These are phyloP conservation scores for Pythium biforme DNA, from an alignment of 352 stramenopile species.

Conservation along the genomic window DNA sequence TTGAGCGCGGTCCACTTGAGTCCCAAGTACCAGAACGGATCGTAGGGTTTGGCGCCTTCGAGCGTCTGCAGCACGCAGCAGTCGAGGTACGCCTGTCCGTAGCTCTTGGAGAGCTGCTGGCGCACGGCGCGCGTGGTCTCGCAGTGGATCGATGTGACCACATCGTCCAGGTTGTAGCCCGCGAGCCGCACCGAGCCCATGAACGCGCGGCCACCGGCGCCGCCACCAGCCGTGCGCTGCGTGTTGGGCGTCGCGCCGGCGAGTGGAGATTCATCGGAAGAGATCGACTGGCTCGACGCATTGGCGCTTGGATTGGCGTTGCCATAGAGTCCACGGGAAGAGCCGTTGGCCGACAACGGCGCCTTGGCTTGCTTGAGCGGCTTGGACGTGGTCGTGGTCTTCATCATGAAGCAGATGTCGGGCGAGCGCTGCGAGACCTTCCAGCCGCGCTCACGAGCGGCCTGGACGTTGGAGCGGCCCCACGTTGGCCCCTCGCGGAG, in stretches of 20 bases:
- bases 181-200: constrained; percentile 49
- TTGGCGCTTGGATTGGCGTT: background rate
- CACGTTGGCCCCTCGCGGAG: constrained; percentile 63
- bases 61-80: constrained; percentile 62
- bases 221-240: background rate
- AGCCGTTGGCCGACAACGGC: background rate
- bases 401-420: constrained; percentile 56
- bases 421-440: constrained; percentile 46
- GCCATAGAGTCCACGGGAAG: background rate
- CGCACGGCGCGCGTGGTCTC: constrained; percentile 59
- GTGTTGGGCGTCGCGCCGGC: background rate
- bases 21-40: constrained; percentile 76
- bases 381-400: constrained; percentile 37
- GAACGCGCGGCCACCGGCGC: constrained; percentile 32
- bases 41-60: constrained; percentile 53
- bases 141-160: constrained; percentile 60
- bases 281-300: background rate
- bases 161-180: constrained; percentile 61
- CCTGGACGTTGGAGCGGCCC: constrained; percentile 56
- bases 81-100: constrained; percentile 57
- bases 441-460: constrained; percentile 47
- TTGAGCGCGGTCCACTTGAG: constrained; percentile 74
- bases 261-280: constrained; percentile 18
- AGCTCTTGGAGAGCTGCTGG: constrained; percentile 36
- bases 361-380: constrained; percentile 6